phyloP scores from a whole-genome alignment of 2,329 filamentous ascomycete genomes.

The Monosporascus sp. region DNA sequence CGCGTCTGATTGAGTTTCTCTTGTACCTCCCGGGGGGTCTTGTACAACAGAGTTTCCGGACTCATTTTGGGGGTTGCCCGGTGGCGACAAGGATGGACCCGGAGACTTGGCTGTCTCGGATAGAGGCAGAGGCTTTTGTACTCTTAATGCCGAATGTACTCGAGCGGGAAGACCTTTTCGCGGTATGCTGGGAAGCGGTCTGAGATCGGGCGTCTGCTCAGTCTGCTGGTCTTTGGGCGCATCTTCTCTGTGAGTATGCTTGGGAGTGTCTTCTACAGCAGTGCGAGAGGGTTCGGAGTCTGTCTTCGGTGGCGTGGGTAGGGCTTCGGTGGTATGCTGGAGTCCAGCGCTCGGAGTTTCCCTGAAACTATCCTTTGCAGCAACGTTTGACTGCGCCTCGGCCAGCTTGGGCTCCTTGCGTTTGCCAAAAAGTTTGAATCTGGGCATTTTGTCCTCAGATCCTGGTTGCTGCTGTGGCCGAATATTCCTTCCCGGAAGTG shows the following conservation, averaged over 20 bases:
- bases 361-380: conserved; percentile 1
- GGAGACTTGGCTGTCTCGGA: background rate
- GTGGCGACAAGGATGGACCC: background rate
- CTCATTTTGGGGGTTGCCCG: background rate
- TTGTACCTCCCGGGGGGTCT: background rate
- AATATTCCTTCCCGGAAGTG: conserved; percentile 21
- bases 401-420: conserved; percentile 14
- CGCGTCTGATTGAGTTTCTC: background rate
- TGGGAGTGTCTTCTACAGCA: background rate
- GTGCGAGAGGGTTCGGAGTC: background rate
- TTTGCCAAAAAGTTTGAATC: conserved; percentile 8
- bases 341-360: background rate
- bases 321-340: background rate
- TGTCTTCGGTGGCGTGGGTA: background rate
- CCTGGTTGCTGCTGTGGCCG: conserved; percentile 15
- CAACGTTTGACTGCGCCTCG: conserved; percentile 1
- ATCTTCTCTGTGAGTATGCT: background rate
- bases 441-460: conserved; percentile 13
- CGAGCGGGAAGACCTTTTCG: background rate
- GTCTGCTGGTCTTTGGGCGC: background rate
- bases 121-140: background rate
- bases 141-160: background rate
- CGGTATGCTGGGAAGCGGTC: background rate
- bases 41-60: background rate
- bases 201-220: background rate